phyloP scores from a whole-genome alignment of 352 stramenopile genomes.

The Lagenidium sp. region DNA sequence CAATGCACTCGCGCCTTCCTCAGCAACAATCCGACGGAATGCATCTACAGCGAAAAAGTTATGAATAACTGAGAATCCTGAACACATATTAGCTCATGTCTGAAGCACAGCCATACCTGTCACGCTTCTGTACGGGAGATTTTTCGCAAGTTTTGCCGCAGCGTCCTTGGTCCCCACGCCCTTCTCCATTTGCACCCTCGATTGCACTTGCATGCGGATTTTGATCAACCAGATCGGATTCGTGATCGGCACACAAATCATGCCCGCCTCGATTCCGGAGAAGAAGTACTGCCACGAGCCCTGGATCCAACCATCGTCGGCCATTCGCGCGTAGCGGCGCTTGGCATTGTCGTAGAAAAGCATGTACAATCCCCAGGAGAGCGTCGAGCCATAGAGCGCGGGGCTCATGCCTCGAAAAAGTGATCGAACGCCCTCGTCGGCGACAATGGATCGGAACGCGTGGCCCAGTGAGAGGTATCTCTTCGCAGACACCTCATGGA shows the following conservation, averaged over 20 bases:
- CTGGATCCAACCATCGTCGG: conserved; percentile 58
- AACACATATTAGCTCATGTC: no score
- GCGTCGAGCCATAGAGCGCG: conserved; percentile 91
- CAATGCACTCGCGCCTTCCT: conserved; percentile 91
- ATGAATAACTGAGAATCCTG: no score
- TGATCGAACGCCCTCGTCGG: conserved; percentile 80
- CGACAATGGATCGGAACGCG: conserved; percentile 65
- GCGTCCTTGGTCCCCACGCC: conserved; percentile 37
- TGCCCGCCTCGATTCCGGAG: conserved; percentile 63
- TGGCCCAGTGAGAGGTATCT: conserved; percentile 63
- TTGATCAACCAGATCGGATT: conserved; percentile 99
- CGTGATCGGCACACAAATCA: conserved; percentile 93
- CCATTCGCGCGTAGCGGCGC: conserved; percentile 59
- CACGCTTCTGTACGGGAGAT: conserved; percentile 59
- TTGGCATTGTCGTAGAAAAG: conserved; percentile 97
- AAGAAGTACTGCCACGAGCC: conserved; percentile 80
- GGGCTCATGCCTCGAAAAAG: conserved; percentile 94
- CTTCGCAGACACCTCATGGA: conserved; percentile 81
- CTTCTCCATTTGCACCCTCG: conserved; percentile 34
- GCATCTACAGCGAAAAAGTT: no score
- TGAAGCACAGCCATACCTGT: no score
- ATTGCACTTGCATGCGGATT: conserved; percentile 93
- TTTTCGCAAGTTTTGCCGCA: conserved; percentile 37
- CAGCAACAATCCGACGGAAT: conserved; percentile 88
- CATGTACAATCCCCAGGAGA: conserved; percentile 98